These are phyloP conservation scores for Eucalyptus brandiana DNA, from an alignment of 345 rosid genomes.

Conservation along the genomic window DNA sequence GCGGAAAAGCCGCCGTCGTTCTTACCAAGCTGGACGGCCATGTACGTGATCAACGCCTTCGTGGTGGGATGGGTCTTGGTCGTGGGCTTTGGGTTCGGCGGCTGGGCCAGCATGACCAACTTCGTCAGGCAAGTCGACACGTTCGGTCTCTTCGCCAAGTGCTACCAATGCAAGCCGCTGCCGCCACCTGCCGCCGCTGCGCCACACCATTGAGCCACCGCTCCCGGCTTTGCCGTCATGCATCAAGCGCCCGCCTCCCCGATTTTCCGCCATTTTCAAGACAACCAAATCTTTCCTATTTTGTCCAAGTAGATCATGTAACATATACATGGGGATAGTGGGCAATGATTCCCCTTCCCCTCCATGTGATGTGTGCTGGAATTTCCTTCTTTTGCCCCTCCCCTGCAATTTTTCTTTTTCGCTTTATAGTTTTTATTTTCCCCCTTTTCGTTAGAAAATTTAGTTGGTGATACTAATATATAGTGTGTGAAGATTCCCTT, in stretches of 20 bases:
- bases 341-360: not conserved
- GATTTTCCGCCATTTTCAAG: not conserved
- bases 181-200: slow-evolving; percentile 15
- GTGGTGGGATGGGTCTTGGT: slow-evolving; percentile 73
- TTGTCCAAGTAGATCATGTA: not conserved
- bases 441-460: not conserved
- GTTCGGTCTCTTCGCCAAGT: slow-evolving; percentile 94
- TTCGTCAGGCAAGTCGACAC: slow-evolving; percentile 80
- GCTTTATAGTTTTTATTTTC: not conserved
- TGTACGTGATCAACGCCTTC: slow-evolving; percentile 69
- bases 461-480: slow-evolving; percentile 7
- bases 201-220: not conserved
- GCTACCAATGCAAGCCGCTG: slow-evolving; percentile 91
- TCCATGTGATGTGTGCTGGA: not conserved
- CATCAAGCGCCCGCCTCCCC: not conserved
- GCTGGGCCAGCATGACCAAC: slow-evolving; percentile 98
- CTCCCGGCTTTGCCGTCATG: not conserved
- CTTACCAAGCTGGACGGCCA: slow-evolving; percentile 84
- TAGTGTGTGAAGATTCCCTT: slow-evolving; percentile 19
- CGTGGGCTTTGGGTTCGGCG: slow-evolving; percentile 96
- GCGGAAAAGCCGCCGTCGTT: slow-evolving; percentile 92
- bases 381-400: not conserved
- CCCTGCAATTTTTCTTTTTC: not conserved
- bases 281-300: not conserved
- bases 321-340: not conserved